Evolutionary conservation across 495 filamentous ascomycete species (phyloP).

Genomic region (Annulohypoxylon moriforme): DNA sequence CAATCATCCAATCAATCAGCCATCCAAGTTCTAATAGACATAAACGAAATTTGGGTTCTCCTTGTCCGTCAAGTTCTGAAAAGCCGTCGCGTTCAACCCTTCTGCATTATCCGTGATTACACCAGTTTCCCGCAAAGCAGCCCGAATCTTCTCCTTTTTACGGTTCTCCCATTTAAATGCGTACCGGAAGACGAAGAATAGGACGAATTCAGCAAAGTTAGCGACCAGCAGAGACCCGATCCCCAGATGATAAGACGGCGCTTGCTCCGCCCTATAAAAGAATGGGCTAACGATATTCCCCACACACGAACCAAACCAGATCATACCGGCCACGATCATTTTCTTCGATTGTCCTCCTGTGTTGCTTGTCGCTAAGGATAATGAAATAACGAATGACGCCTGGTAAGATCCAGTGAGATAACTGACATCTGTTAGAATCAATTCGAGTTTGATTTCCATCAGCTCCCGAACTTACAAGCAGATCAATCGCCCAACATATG

Average conservation of each 20-base stretch:
- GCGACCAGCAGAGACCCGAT: constrained; percentile 18
- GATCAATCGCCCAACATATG: constrained; percentile 4
- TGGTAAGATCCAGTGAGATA: constrained; percentile 15
- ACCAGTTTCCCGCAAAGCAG: constrained; percentile 10
- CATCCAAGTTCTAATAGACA: constrained; percentile 2
- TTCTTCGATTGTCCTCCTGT: constrained; percentile 22
- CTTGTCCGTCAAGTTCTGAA: constrained; percentile 17
- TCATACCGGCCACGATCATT: constrained; percentile 20
- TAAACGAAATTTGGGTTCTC: constrained; percentile 23
- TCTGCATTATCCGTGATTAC: constrained; percentile 4
- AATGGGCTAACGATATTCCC: constrained; percentile 17
- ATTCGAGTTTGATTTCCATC: neutral
- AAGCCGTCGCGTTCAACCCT: constrained; percentile 16
- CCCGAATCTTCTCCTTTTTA: constrained; percentile 8
- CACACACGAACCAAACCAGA: constrained; percentile 16
- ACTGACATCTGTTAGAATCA: neutral
- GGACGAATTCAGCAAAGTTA: constrained; percentile 9
- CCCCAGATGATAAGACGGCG: constrained; percentile 8
- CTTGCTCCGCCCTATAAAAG: constrained; percentile 12
- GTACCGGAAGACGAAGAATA: constrained; percentile 17
- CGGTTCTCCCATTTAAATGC: constrained; percentile 20
- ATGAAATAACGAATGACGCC: constrained; percentile 15
- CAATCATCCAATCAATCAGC: no score
- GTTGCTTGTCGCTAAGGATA: constrained; percentile 17
- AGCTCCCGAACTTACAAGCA: neutral